Evolutionary conservation across 768 basidiomycete genomes (phyloP).

Genomic region (Rhodocollybia butyracea): DNA sequence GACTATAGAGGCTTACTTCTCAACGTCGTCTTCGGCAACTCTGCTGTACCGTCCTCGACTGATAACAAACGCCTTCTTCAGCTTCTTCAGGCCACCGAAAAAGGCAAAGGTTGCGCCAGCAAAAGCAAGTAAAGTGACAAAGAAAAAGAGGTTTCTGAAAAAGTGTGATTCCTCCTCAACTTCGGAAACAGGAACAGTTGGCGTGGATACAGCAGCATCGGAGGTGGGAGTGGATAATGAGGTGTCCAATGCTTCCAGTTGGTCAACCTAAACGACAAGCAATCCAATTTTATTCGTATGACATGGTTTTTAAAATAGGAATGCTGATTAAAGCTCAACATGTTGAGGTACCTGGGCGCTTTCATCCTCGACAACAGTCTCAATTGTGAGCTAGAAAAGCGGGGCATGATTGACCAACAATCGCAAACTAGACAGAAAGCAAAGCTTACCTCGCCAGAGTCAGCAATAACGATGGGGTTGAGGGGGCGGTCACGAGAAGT

Average conservation of each 20-base stretch:
- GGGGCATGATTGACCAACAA: neutral
- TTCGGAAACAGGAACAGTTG: constrained; percentile 10
- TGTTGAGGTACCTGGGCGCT: constrained; percentile 91
- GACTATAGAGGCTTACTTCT: too few relatives aligned
- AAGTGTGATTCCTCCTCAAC: constrained; percentile 11
- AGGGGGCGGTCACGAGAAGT: constrained; percentile 72
- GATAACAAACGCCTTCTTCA: constrained; percentile 37
- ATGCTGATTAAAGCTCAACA: constrained; percentile 82
- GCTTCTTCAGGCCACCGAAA: constrained; percentile 49
- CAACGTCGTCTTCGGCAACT: constrained; percentile 44
- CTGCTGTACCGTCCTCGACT: constrained; percentile 39
- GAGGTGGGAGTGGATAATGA: constrained; percentile 10
- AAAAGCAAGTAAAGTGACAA: constrained; percentile 42
- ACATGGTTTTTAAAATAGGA: constrained; percentile 29
- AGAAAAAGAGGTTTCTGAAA: constrained; percentile 31
- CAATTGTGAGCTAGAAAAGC: constrained; percentile 45
- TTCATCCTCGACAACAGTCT: constrained; percentile 52
- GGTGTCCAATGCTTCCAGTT: constrained; percentile 7
- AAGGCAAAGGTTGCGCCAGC: constrained; percentile 44
- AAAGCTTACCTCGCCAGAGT: constrained; percentile 78
- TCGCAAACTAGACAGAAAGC: neutral
- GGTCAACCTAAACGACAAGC: constrained; percentile 29
- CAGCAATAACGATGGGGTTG: constrained; percentile 75
- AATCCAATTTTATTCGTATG: constrained; percentile 54
- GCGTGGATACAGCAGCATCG: constrained; percentile 12